These are phyloP conservation scores for Aspergillus udagawae DNA, from an alignment of 2,329 filamentous ascomycete species.

Conservation along the genomic window DNA sequence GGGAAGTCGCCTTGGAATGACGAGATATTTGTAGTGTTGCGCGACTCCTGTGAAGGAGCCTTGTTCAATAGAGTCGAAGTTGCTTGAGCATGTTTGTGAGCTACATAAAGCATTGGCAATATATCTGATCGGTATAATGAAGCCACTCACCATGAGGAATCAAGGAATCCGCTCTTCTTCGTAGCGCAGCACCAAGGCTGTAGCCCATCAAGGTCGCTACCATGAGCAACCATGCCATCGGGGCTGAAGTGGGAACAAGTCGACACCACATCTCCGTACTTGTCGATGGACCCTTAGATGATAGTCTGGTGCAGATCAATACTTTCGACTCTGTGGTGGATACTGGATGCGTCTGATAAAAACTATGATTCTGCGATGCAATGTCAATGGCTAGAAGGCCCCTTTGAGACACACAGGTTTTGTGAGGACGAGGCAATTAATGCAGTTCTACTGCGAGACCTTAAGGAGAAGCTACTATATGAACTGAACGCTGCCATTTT, in stretches of 20 bases:
- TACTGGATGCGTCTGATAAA: background rate
- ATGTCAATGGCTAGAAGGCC: background rate
- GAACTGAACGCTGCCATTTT: background rate
- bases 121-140: background rate
- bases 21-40: constrained; percentile 1
- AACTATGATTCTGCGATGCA: background rate
- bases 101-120: background rate
- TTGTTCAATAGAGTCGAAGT: background rate
- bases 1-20: constrained; percentile 25
- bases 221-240: background rate
- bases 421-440: background rate
- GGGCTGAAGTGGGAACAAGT: background rate
- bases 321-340: background rate
- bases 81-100: background rate
- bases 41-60: constrained; percentile 1
- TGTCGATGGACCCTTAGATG: background rate
- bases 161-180: background rate
- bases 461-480: background rate
- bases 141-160: background rate
- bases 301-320: background rate
- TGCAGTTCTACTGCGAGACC: background rate
- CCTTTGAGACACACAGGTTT: background rate
- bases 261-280: background rate
- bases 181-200: background rate
- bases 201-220: background rate